These are phyloP conservation scores for Russula emetica DNA, from an alignment of 768 basidiomycete species.

Conservation along the genomic window DNA sequence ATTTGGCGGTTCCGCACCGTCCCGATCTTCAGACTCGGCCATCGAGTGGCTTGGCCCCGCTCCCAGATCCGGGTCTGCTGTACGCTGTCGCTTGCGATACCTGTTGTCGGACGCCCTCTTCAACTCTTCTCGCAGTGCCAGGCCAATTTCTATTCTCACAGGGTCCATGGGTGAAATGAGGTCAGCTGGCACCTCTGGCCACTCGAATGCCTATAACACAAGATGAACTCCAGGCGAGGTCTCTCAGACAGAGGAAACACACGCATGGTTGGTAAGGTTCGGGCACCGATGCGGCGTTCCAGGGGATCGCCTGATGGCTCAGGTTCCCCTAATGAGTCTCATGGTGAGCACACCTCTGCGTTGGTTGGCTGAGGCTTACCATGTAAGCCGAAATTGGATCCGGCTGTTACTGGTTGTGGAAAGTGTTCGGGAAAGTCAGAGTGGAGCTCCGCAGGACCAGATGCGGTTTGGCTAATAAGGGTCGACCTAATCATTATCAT, in stretches of 20 bases:
- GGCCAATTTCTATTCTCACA: no score
- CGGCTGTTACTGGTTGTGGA: background rate
- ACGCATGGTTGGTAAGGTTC: background rate
- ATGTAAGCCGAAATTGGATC: background rate
- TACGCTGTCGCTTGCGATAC: background rate
- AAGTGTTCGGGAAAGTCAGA: background rate
- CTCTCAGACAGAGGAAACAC: background rate
- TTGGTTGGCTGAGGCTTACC: background rate
- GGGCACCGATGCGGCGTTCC: background rate
- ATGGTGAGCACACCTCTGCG: background rate
- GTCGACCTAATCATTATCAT: background rate
- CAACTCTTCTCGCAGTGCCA: no score
- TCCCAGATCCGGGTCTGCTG: background rate
- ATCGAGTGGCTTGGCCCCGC: background rate
- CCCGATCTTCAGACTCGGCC: background rate
- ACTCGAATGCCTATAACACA: background rate
- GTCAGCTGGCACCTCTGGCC: background rate
- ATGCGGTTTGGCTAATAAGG: background rate
- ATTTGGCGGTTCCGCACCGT: no score
- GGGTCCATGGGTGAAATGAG: no score
- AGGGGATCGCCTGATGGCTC: background rate
- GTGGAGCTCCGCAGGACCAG: background rate
- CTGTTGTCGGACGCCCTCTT: background rate
- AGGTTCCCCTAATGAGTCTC: no score
- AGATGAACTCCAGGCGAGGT: background rate